Conservation (phyloP, 306 rosid species). For the Cotoneaster glaucophyllus region DNA sequence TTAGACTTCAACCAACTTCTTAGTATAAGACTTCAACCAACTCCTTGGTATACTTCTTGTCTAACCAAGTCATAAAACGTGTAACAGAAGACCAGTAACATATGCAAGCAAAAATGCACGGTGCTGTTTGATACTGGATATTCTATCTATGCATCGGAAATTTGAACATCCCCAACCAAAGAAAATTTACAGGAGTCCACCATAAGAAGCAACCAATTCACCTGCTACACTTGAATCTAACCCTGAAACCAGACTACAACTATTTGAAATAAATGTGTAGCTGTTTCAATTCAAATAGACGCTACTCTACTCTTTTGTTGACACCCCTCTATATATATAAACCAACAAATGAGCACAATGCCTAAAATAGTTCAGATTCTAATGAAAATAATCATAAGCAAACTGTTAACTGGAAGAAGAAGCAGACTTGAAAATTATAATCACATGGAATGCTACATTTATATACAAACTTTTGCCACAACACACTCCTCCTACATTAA, state of each 20-base stretch:
- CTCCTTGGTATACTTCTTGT: background rate
- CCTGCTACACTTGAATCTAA: background rate
- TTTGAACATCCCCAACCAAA: conserved; percentile 49
- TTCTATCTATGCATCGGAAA: conserved; percentile 68
- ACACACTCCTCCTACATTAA: background rate
- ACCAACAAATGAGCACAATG: background rate
- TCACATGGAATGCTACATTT: background rate
- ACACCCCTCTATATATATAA: background rate
- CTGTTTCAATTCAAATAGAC: background rate
- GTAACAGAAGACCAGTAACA: conserved; percentile 87
- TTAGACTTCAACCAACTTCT: background rate
- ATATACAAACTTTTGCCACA: background rate
- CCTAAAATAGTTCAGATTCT: background rate
- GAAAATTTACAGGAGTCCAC: conserved; percentile 39
- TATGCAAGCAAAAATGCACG: conserved; percentile 30
- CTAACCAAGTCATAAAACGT: background rate
- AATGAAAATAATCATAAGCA: background rate
- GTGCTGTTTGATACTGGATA: conserved; percentile 64
- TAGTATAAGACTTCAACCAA: background rate
- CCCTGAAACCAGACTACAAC: background rate
- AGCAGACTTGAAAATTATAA: background rate
- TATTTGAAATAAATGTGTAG: background rate
- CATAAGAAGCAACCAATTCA: conserved; percentile 15
- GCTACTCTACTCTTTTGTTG: background rate
- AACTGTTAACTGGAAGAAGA: background rate